Base-by-base conservation (phyloP, 345 rosid species). In the Ceriops zippeliana region DNA sequence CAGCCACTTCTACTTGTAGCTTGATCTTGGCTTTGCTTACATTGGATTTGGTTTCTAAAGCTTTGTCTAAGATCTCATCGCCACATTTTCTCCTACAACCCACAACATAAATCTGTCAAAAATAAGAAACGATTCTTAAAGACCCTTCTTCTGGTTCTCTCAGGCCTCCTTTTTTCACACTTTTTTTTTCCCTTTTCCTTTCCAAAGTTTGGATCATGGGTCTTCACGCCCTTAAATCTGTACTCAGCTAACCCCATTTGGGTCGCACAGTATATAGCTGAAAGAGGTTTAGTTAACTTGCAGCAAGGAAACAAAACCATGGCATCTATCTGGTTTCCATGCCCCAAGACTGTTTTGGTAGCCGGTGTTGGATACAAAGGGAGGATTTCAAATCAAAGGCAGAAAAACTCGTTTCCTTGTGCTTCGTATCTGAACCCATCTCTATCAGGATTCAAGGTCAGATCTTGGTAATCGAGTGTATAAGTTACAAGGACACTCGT, bases 311-410 rank as follows among this genome's bases (percentile, higher is more conserved):
- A 31, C 47, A 19, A 16, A 52, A 54, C 22, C 65, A 92, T 92
- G 98, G 87, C 90, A 21, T 83, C 92, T 35, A 72, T 75, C 58
- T 77, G 89, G 0, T 79, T 83, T 62, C 88, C 98, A 26, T 84
- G 83, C 75, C 86, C 92, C 59, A 92, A 89, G 73, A 78, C 87
- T 68, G 78, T 82, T 69, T 69, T 78, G n/a, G 61, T 69, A 35
- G 77, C 76, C 78, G 67, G 79, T 19, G 66, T 75, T 58, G 83
- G 89, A 73, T 82, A 89, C 76, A n/a, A 70, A 62, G 74, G 72
- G 42, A 73, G 66, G 57, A 58, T 30, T 68, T 63, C 76, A 59
- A 77, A 56, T 19, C 83, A 72, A 53, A 67, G 38, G 57, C 73
- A 61, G 56, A 78, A 51, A 54, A 20, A 78, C 74, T 83, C 77